Percentiles rank a stretch among this genome's conserved stretches.
Evolutionary conservation across 306 rosid species (phyloP).

Genomic region (Lablab purpureus): DNA sequence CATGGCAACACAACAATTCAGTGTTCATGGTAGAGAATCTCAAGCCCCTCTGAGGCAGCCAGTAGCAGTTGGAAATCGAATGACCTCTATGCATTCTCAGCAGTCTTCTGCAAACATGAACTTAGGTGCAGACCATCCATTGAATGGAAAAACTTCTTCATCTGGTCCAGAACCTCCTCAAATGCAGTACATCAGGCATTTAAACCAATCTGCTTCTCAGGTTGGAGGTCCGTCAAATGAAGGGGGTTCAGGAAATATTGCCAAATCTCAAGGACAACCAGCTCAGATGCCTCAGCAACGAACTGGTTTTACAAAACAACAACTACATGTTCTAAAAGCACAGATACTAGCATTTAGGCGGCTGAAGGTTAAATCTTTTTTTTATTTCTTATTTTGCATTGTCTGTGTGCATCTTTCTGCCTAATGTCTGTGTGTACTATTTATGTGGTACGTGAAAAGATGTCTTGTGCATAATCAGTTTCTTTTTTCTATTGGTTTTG

Average conservation of each 20-base stretch:
- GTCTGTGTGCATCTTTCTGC: background rate
- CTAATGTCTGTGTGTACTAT: conserved; percentile 18
- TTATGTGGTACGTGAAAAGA: conserved; percentile 34
- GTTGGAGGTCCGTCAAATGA: conserved; percentile 64
- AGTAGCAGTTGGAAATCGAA: conserved; percentile 66
- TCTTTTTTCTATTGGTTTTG: conserved; percentile 49
- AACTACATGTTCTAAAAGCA: conserved; percentile 96
- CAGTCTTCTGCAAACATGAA: conserved; percentile 67
- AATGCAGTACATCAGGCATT: conserved; percentile 69
- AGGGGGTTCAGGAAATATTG: conserved; percentile 60
- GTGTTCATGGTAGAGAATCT: conserved; percentile 75
- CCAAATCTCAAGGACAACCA: conserved; percentile 64
- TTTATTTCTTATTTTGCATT: conserved; percentile 34
- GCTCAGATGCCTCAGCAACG: conserved; percentile 65
- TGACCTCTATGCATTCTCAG: conserved; percentile 67
- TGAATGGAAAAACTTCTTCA: conserved; percentile 57
- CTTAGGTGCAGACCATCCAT: conserved; percentile 64
- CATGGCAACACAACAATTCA: conserved; percentile 64
- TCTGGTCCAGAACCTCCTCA: conserved; percentile 69
- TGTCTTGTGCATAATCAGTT: conserved; percentile 30
- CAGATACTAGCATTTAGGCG: conserved; percentile 98
- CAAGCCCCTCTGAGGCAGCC: conserved; percentile 72
- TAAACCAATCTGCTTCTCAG: conserved; percentile 72
- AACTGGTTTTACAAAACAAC: conserved; percentile 87
- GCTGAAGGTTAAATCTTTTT: conserved; percentile 68